phyloP scores from a whole-genome alignment of 192 early-diverging fungal species.

The Bifiguratus adelaidae region DNA sequence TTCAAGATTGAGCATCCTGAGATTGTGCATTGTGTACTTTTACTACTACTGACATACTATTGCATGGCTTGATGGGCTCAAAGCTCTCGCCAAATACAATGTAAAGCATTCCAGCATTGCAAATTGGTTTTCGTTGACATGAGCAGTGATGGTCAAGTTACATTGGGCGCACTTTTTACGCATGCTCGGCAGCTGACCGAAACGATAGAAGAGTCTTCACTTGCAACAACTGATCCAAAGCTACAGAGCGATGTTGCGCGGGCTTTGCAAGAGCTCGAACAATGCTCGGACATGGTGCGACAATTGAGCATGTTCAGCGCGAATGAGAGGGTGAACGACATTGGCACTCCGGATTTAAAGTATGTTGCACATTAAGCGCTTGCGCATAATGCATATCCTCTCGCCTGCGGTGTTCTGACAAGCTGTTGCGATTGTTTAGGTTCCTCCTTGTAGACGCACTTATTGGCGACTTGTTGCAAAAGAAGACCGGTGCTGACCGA shows the following conservation, averaged over 20 bases:
- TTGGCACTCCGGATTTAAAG: conserved; percentile 70
- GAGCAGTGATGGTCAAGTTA: no score
- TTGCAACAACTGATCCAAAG: conserved; percentile 28
- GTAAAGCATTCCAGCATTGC: no score
- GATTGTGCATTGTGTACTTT: no score
- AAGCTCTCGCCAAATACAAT: no score
- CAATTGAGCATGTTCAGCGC: conserved; percentile 67
- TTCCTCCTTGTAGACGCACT: conserved; percentile 49
- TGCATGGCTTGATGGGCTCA: no score
- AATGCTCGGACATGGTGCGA: conserved; percentile 33
- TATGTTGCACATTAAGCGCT: conserved; percentile 5
- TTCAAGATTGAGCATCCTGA: conserved; percentile 57
- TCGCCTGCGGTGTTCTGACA: background rate
- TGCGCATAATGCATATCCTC: background rate
- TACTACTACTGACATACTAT: no score
- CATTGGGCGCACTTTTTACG: no score
- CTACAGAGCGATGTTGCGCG: conserved; percentile 36
- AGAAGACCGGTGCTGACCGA: conserved; percentile 29
- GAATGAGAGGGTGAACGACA: conserved; percentile 86
- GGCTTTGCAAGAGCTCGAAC: conserved; percentile 30
- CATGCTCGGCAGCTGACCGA: conserved; percentile 11
- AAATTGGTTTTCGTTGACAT: no score
- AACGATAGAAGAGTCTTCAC: conserved; percentile 24
- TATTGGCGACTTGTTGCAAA: conserved; percentile 38
- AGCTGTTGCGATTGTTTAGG: conserved; percentile 8